Evolutionary conservation across 257 asterid genomes (phyloP), one percentile per base, ranked within the genome.

Genomic region (Lycium ferocissimum): DNA sequence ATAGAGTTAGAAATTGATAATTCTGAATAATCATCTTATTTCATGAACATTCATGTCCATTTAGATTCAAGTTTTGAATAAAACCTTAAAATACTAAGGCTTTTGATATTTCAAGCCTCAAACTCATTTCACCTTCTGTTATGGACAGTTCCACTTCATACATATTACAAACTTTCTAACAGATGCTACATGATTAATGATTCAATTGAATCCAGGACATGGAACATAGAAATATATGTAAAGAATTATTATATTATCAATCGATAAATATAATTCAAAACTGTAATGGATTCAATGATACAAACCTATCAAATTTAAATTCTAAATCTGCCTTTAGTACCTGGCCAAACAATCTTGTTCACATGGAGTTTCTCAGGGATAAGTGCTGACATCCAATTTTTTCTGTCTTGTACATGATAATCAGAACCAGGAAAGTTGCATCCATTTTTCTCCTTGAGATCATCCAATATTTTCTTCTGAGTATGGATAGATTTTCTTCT

Each of bases 281-380:
- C 8, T 15, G 62, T 7, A 57, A 57, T 18, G 8, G 6, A 15
- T 57, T 57, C 62, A 57, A 2, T 6, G 10, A 2, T 9, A 9
- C 1, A 26, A 71, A 40, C 2, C 6, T 70, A 17, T 72, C 2
- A 9, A 75, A 49, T 49, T 75, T 26, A 47, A 51, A 51, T 51
- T 51, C 5, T 51, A 4, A 53, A 76, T 26, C 0, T 15, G 15
- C 0, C 96, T 79, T 95, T 92, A 1, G 92, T 95, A 1, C 98
- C 99, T 26, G 98, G 98, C 98, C 98, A 97, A 1, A 94, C 96
- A 13, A 97, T 97, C 67, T 94, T 92, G 85, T 97, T 84, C 20
- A 95, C 79, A 5, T 89, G 88, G 72, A 92, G 53, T 0, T 84
- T 92, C 0, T 88, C 94, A 0, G 96, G 98, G 79, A 87, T 72